Conservation (phyloP, 2,329 filamentous ascomycete genomes). For the Emmonsiellopsis sp. region DNA sequence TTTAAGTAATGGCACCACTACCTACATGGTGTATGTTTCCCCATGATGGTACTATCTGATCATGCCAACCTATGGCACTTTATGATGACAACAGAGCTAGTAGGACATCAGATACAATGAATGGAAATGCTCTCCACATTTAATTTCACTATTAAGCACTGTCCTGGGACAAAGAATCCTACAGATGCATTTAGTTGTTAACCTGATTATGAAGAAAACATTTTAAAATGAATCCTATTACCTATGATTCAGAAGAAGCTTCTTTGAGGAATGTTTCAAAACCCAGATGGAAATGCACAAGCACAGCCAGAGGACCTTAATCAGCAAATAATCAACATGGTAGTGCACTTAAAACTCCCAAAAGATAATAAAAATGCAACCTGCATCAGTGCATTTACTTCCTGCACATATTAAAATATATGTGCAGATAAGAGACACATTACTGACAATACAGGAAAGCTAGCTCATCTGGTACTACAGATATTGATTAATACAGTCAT, state of each 20-base stretch:
- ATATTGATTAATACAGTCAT: background rate
- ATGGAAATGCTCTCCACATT: background rate
- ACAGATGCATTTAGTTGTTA: background rate
- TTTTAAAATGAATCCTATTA: background rate
- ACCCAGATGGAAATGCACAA: background rate
- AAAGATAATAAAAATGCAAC: background rate
- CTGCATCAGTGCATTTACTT: no score
- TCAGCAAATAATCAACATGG: background rate
- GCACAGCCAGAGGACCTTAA: background rate
- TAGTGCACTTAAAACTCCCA: background rate
- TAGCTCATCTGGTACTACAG: no score
- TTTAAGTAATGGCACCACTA: slow-evolving; percentile 17
- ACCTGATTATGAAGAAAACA: background rate
- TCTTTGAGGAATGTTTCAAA: background rate
- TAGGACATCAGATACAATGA: slow-evolving; percentile 1
- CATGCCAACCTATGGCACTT: slow-evolving; percentile 23
- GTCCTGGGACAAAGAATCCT: background rate
- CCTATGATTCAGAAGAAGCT: background rate
- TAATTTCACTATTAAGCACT: slow-evolving; percentile 2
- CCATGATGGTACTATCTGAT: slow-evolving; percentile 16
- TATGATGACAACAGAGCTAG: slow-evolving; percentile 5
- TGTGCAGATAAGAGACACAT: no score
- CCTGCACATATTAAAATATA: no score
- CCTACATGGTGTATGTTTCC: slow-evolving; percentile 8
- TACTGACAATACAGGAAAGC: no score